Evolutionary conservation across 2,329 filamentous ascomycete genomes (phyloP).

Genomic region (Neonectria coccinea): DNA sequence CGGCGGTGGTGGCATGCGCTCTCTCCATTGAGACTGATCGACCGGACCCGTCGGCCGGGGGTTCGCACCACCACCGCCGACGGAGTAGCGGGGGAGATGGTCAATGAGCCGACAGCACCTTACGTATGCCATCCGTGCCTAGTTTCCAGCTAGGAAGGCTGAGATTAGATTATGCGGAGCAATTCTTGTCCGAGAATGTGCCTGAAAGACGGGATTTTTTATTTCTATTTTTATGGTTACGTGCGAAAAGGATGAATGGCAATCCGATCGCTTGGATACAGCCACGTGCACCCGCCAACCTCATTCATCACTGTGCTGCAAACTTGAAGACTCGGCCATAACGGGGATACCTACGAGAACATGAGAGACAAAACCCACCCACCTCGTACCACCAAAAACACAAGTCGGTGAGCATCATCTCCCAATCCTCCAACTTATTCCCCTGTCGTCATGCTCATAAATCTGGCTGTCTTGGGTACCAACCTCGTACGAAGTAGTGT

Average conservation of each 20-base stretch:
- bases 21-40: conserved; percentile 8
- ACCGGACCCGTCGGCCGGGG: conserved; percentile 28
- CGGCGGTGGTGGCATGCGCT: background rate
- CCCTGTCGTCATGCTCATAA: conserved; percentile 21
- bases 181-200: background rate
- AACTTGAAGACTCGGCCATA: background rate
- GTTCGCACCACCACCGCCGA: conserved; percentile 18
- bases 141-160: background rate
- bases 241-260: background rate
- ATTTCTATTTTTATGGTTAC: background rate
- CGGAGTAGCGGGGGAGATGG: background rate
- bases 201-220: background rate
- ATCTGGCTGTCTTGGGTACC: conserved; percentile 3
- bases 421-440: background rate
- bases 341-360: background rate
- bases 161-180: conserved; percentile 2
- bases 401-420: background rate
- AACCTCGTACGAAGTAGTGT: background rate
- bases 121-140: conserved; percentile 18
- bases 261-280: background rate
- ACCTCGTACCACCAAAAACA: background rate
- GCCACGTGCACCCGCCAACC: background rate
- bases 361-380: background rate
- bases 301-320: background rate
- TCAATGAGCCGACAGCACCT: background rate